These are phyloP conservation scores for Pseudotulostoma volvatum DNA, from an alignment of 495 filamentous ascomycete species.

Conservation along the genomic window DNA sequence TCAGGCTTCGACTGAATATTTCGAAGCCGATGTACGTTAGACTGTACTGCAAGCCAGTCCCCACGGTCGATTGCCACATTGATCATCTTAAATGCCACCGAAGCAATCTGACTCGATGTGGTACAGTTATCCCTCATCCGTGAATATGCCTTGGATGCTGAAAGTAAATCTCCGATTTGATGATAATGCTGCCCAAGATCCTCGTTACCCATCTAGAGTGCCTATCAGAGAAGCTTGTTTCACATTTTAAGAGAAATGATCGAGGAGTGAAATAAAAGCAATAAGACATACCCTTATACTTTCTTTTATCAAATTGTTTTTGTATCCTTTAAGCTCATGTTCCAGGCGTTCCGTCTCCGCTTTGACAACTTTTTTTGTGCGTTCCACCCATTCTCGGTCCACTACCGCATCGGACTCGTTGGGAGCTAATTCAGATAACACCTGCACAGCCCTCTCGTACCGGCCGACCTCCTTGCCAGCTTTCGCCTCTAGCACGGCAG, in stretches of 20 bases:
- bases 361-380: slow-evolving; percentile 43
- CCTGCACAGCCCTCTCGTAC: slow-evolving; percentile 54
- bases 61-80: slow-evolving; percentile 49
- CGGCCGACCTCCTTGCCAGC: slow-evolving; percentile 51
- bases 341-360: slow-evolving; percentile 57
- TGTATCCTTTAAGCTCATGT: slow-evolving; percentile 76
- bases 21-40: slow-evolving; percentile 52
- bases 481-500: slow-evolving; percentile 62
- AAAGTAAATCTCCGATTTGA: slow-evolving; percentile 41
- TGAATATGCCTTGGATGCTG: slow-evolving; percentile 49
- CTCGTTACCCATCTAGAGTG: slow-evolving; percentile 54
- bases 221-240: neutral
- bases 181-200: slow-evolving; percentile 56
- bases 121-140: slow-evolving; percentile 65
- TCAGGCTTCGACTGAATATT: slow-evolving; percentile 41
- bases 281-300: slow-evolving; percentile 62
- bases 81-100: slow-evolving; percentile 54
- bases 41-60: slow-evolving; percentile 48
- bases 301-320: slow-evolving; percentile 95
- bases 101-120: slow-evolving; percentile 49
- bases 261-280: neutral
- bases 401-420: slow-evolving; percentile 46
- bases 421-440: slow-evolving; percentile 43
- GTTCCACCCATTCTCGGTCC: slow-evolving; percentile 56
- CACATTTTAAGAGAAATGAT: neutral